Evolutionary conservation across 2,329 filamentous ascomycete genomes (phyloP), one percentile per base, ranked within the genome.

Genomic region (Penicillium polonicum): DNA sequence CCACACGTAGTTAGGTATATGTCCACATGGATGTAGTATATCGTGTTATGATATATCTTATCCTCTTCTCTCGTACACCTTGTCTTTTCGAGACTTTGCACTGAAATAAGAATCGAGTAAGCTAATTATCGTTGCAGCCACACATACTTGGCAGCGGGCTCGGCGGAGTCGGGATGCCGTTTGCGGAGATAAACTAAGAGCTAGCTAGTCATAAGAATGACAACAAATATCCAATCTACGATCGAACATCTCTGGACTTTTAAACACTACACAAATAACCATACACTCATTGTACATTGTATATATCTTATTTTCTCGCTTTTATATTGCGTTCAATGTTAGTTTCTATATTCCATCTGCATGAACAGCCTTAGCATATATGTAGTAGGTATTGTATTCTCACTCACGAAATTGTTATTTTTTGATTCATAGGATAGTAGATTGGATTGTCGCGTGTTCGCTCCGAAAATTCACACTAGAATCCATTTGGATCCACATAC

Each of bases 191-290:
- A 41, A 19, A 21, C n/a, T 35, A 2, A 2, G 29, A 41, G 19
- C 12, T 27, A 52, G 21, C 25, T 29, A 52, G 21, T 42, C 48
- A 49, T 31, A 45, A 21, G 10, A 39, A 55, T 51, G 52, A 51
- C 46, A 45, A 19, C n/a, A 19, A 39, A 33, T 13, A 33, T 33
- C 3, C 31, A 33, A 33, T 33, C 12, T 33, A 31, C 29, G 29
- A 31, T 31, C 31, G 12, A 31, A 31, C 5, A 33, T 15, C 31
- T 33, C 31, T 4, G 12, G 13, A 13, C 29, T 5, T 31, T 13
- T 13, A 31, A 31, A 31, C 4, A 31, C 10, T 13, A 33, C 12
- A 5, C 12, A 15, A 33, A 33, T 13, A 31, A 5, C 29, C 29
- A 31, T 13, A 31, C 31, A 13, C 31, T 6, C 31, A 33, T 33